Evolutionary conservation across 768 basidiomycete genomes (phyloP), one percentile per base, ranked within the genome.

Genomic region (Boletus sp.): DNA sequence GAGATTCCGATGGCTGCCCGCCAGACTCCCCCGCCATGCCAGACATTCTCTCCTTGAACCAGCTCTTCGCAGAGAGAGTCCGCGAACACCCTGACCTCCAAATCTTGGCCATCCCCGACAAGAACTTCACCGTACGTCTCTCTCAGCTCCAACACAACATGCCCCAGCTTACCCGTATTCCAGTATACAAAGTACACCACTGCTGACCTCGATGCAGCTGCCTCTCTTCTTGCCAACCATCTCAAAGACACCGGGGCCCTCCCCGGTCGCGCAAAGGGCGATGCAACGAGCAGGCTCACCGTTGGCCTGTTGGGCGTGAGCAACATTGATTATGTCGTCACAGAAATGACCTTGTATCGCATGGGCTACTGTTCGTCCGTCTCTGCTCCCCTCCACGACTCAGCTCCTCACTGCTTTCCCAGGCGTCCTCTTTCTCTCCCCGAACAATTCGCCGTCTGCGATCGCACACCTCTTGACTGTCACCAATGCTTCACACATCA

Each of bases 391-490:
- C 35, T 18, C 7, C 8, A 8, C 5, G 6, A 2, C 10, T 7
- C 47, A 2, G 5, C 14, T 35, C 35, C 29, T 55, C 30, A 52
- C 11, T 28, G 17, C 11, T 51, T 18, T 36, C n/a, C 15, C 28
- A 69, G 60, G 59, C 10, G 66, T 71, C 1, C 74, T 76, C 39
- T 71, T 76, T 9, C 65, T 78, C 6, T 78, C 77, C 6, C 70
- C 76, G 5, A 73, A 78, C 58, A 82, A 81, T 64, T 80, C 80
- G 0, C 71, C 77, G 0, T 65, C 73, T 5, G 81, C 80, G 5
- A 73, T 78, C 28, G 78, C 78, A 1, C 75, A 80, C 57, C 70
- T 83, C 18, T 67, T 80, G 58, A 55, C 65, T 2, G 53, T 39
- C 39, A 71, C 68, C 2, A 52, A 60, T 37, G 53, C 65, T 5